Evolutionary conservation across 1,139 yeast genomes (phyloP), one percentile per base, ranked within the genome.

Genomic region (Suhomyces wounanorum): DNA sequence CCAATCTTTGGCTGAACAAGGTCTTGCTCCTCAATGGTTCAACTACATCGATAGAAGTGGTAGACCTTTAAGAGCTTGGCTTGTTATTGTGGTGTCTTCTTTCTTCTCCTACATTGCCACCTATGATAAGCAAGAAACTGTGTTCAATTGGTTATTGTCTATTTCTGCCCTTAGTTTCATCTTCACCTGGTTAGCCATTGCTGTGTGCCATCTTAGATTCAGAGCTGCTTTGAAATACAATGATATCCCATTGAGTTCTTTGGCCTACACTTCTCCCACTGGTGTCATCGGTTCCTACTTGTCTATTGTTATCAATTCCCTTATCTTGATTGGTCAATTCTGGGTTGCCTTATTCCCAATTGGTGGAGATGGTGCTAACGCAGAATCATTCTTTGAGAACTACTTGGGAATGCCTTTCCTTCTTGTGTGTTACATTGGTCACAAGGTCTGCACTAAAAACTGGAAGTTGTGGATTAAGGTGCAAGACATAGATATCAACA

Each of bases 271-370:
- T n/a, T 59, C 66, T 2, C 64, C 64, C 35, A 61, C 66, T 2
- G 68, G 68, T 8, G 59, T 53, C 16, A 51, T 58, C 31, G 68
- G 68, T 3, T 62, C 67, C n/a, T 63, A 56, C 49, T 51, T 58
- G 39, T 56, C 65, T 28, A 58, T 63, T 28, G 25, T 63, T 23
- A 57, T 64, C 52, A 64, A 64, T 56, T 40, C 59, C 6, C 61
- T 63, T 58, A 55, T 59, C 36, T 55, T 59, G 52, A 50, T 59
- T 21, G 67, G 65, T 25, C 60, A 57, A 44, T 63, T 64, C 55
- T 63, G 67, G 68, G 65, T 63, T 30, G 68, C 67, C n/a, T 56
- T 63, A 37, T 64, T 57, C 55, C 68, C 68, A 3, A 52, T 60
- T 35, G 66, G 64, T 1, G 65, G 64, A 1, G 53, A 56, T 33